Percentiles rank a stretch among this genome's conserved stretches.
Conservation (phyloP, 306 rosid species). For the Neltuma alba region DNA sequence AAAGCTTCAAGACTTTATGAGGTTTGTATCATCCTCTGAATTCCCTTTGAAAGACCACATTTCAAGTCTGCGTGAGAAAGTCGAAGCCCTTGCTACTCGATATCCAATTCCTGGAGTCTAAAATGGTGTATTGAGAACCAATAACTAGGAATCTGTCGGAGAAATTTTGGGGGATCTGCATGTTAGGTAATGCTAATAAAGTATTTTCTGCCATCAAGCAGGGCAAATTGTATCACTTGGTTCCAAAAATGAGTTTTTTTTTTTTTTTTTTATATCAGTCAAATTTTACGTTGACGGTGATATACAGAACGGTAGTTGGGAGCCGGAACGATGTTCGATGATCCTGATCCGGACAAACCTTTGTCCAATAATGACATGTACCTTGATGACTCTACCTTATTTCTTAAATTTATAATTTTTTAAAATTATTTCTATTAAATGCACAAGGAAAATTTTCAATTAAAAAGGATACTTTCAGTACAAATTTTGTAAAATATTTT, state of each 20-base stretch:
- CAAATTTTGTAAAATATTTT: too few relatives aligned
- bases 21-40: slow-evolving; percentile 63
- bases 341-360: background rate
- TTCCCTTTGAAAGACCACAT: slow-evolving; percentile 60
- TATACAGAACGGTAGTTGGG: background rate
- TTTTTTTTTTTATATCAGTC: too few relatives aligned
- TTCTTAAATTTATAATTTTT: too few relatives aligned
- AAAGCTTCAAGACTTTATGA: slow-evolving; percentile 82
- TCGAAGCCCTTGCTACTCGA: slow-evolving; percentile 77
- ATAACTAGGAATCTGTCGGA: slow-evolving; percentile 10
- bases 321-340: background rate
- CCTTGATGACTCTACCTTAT: too few relatives aligned
- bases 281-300: background rate
- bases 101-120: slow-evolving; percentile 89
- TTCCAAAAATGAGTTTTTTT: too few relatives aligned
- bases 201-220: background rate
- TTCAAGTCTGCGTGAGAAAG: slow-evolving; percentile 63
- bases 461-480: too few relatives aligned
- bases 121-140: slow-evolving; percentile 30
- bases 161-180: background rate
- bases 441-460: too few relatives aligned
- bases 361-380: background rate
- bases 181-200: background rate
- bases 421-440: too few relatives aligned
- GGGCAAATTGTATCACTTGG: background rate